Evolutionary conservation across 306 rosid species (phyloP), one percentile per base, ranked within the genome.

Genomic region (Ammopiptanthus mongolicus): DNA sequence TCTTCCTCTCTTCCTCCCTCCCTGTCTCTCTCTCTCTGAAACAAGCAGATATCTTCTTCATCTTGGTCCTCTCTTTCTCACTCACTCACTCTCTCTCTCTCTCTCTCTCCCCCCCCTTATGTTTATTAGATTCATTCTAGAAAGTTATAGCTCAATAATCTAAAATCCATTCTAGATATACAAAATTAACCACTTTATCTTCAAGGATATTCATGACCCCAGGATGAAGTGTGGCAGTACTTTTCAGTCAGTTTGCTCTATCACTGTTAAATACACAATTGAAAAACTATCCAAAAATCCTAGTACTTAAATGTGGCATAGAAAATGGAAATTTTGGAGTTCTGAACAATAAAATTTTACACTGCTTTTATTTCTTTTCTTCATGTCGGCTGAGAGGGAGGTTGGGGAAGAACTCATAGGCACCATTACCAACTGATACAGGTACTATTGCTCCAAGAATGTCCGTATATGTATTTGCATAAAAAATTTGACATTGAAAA

Each of bases 401-500:
- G 11, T n/a, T 36, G 5, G 13, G 11, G 0, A 1, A 39, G 31
- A 33, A 53, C 15, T 28, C 13, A n/a, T 19, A 53, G 37, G 41
- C 23, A 63, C 8, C 58, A 70, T 65, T 53, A 59, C 48, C 55
- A 72, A 71, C 58, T 44, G 25, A 48, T 55, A 55, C 29, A 46
- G 47, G 47, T 33, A 60, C 44, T 19, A 28, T 44, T 19, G 37
- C 25, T 39, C 41, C 76, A 64, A 15, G 36, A 15, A 58, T 78
- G 51, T 17, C 11, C 60, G 69, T 44, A 25, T 22, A 34, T 67
- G 42, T 23, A 29, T 10, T 78, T 48, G 28, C 36, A n/a, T 13
- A 23, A 82, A 82, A 70, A 5, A 53, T 10, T 19, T 70, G 56
- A 29, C 53, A 74, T 19, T 23, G 11, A 42, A 75, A 57, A 71